phyloP scores from a whole-genome alignment of 1,284 basidiomycete genomes.

The Takashimella tepidaria region DNA sequence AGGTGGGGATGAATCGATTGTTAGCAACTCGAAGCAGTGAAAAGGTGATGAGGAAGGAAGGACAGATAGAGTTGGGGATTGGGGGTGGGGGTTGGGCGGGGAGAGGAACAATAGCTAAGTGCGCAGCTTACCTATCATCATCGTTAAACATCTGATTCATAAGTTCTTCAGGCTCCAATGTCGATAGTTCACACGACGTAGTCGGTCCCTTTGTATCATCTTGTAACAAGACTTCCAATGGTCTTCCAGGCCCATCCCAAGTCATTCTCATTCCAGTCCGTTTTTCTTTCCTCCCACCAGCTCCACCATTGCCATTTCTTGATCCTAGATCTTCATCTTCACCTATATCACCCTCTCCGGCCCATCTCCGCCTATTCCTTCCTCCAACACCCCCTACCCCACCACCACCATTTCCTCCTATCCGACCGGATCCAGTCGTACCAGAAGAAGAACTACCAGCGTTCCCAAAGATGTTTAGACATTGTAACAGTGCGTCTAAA shows the following conservation, averaged over 20 bases:
- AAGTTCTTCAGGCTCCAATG: constrained; percentile 75
- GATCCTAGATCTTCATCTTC: constrained; percentile 49
- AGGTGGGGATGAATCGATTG: too few species aligned
- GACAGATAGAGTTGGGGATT: too few species aligned
- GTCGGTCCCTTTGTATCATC: constrained; percentile 79
- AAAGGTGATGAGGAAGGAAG: too few species aligned
- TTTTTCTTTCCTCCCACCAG: constrained; percentile 12
- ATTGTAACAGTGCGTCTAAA: constrained; percentile 75
- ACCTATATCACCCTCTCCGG: constrained; percentile 49
- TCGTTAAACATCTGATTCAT: constrained; percentile 73
- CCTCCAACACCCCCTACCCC: neutral
- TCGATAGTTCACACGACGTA: constrained; percentile 80
- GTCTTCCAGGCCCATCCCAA: constrained; percentile 72
- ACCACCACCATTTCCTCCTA: constrained; percentile 6
- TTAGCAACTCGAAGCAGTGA: too few species aligned
- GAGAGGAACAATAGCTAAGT: neutral
- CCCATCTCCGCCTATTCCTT: constrained; percentile 31
- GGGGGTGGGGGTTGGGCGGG: too few species aligned
- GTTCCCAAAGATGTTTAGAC: constrained; percentile 86
- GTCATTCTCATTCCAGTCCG: constrained; percentile 75
- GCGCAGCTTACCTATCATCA: constrained; percentile 56
- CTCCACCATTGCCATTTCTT: too few species aligned
- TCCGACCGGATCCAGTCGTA: neutral
- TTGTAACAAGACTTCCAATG: constrained; percentile 73
- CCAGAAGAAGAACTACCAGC: constrained; percentile 45